Base-by-base conservation (phyloP, 805 yeast species). In the Wickerhamiella cacticola region DNA sequence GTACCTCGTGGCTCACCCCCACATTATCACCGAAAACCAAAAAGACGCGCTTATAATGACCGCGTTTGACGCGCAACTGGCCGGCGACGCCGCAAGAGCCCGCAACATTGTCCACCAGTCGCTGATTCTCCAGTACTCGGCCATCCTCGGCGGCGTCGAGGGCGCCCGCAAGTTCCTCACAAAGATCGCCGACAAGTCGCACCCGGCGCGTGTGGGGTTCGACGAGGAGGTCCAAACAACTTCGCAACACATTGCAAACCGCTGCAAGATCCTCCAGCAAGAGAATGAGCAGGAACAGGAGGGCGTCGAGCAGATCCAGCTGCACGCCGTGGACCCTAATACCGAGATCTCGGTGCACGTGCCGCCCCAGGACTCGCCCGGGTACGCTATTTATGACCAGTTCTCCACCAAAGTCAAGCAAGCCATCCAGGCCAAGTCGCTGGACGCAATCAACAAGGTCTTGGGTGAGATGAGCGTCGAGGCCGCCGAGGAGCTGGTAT, bases 31-130 rank as follows among this genome's bases (percentile, higher is more conserved):
- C 3, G 86, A 81, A 54, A 79, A 79, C 52, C 96, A 92, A 61
- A 86, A 88, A 60, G 97, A 92, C 63, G 85, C 95, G 0, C 74
- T 92, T 50, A 70, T 88, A 61, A 88, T 89, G 96, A 80, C 80
- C 18, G 94, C 96, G 0, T 92, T 92, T 63, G 94, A 89, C 58
- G 69, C 71, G 48, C 85, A 86, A 61, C 70, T 89, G 52, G 76
- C 73, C 12, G 81, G 78, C 18, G 72, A 85, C 42, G 58, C 72
- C 0, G 52, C 54, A 5, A 61, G 63, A 5, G 78, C 95, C 8
- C 73, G 71, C 51, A 80, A 76, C 51, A 75, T 78, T n/a, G 79
- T 89, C 40, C 81, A 78, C 62, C 92, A 85, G 58, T 80, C 95
- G 1, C 74, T 84, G 56, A 65, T 89, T 26, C 61, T 89, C 52